Base-by-base conservation (phyloP, 805 yeast species). In the Candida coquimbonensis region DNA sequence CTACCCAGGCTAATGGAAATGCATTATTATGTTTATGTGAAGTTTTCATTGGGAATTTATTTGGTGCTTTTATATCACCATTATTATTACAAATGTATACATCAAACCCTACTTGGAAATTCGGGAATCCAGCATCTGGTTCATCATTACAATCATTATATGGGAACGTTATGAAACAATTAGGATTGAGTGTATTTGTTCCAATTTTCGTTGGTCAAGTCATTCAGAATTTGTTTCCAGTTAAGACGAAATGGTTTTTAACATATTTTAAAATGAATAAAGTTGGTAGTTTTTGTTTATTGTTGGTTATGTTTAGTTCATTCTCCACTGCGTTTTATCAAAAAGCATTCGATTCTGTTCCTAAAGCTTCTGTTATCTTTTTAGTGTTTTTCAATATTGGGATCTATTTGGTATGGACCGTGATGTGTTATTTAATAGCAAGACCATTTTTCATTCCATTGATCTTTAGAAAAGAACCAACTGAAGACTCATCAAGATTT, bases 141-240 rank as follows among this genome's bases (percentile, higher is more conserved):
- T 55, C 66, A 7, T 64, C 78, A 7, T 75, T 87, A 38, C 67
- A 69, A 19, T 65, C 68, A 13, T 74, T 89, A 41, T 89, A 89
- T 62, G 70, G 73, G 26, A 69, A 80, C 48, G 96, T 87, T 42
- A 85, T 89, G 91, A 83, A 86, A 61, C 96, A 89, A 62, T 71
- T 89, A 46, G 96, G 96, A 0, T 70, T 85, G 17, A 77, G 88
- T 7, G 88, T 88, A 5, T 87, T 89, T 62, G 78, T 88, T 9
- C 96, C 96, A 0, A 63, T 87, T 19, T 81, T 85, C 60, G 89
- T 88, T n/a, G 96, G 96, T 1, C 96, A 89, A 63, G 79, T 83
- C 12, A 56, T 84, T 16, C 95, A 87, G 60, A 81, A 84, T 57
- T 31, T 84, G 3, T 74, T 77, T 48, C 89, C 93, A 0, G 72